phyloP scores from a whole-genome alignment of 192 early-diverging fungal genomes.

The Phycomyces blakesleeanus region DNA sequence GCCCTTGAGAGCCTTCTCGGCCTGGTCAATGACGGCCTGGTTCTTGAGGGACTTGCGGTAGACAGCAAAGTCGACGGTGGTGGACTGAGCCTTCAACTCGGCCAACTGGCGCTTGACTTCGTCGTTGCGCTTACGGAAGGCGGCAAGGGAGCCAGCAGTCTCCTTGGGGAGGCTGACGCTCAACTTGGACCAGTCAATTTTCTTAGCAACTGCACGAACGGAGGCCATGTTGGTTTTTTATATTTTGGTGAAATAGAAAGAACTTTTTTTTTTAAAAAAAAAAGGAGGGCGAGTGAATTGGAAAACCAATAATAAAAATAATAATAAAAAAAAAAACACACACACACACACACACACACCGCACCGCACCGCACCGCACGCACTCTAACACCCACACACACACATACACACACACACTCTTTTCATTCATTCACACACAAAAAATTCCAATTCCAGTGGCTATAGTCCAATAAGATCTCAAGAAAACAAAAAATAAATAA shows the following conservation, averaged over 20 bases:
- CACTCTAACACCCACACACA: no score
- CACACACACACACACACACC: no score
- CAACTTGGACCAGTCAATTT: constrained; percentile 88
- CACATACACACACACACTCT: no score
- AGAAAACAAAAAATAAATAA: no score
- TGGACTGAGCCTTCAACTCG: constrained; percentile 80
- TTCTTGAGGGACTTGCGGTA: constrained; percentile 91
- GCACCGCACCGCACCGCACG: no score
- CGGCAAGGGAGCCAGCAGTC: constrained; percentile 76
- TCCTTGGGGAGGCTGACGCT: constrained; percentile 81
- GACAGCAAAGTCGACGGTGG: constrained; percentile 81
- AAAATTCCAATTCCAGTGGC: no score
- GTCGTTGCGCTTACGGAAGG: constrained; percentile 94
- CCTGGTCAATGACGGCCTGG: constrained; percentile 82
- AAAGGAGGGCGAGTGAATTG: neutral
- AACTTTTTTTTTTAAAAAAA: neutral
- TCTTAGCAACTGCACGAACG: constrained; percentile 59
- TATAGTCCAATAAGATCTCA: no score
- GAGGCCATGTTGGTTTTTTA: constrained; percentile 32
- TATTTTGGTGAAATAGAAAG: neutral
- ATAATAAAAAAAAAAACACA: no score
- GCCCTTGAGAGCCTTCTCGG: constrained; percentile 77
- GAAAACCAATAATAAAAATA: neutral
- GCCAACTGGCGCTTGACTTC: constrained; percentile 80
- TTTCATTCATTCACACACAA: no score